phyloP scores from a whole-genome alignment of 2,329 filamentous ascomycete genomes.

The Aspergillus tanneri region DNA sequence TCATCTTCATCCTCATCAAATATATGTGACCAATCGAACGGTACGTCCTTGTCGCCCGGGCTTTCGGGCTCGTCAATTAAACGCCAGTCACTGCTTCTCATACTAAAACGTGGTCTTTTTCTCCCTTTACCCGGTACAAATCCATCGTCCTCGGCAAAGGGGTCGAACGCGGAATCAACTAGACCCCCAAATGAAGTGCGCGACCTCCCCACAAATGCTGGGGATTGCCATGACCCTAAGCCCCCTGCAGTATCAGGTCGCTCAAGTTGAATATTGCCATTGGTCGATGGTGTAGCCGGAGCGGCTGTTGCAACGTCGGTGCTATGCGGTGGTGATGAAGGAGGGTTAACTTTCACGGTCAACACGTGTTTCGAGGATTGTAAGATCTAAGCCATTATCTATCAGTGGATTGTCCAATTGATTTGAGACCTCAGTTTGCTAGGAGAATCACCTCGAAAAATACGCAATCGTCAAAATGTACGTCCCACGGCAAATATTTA shows the following conservation, averaged over 20 bases:
- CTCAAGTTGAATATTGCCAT: conserved; percentile 16
- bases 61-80: conserved; percentile 70
- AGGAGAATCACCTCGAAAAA: conserved; percentile 33
- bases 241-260: conserved; percentile 28
- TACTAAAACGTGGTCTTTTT: conserved; percentile 69
- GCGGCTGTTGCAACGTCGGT: conserved; percentile 20
- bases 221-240: conserved; percentile 66
- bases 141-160: conserved; percentile 67
- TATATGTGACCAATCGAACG: conserved; percentile 29
- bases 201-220: conserved; percentile 73
- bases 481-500: conserved; percentile 58
- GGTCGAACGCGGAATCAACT: conserved; percentile 63
- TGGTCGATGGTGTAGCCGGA: conserved; percentile 28
- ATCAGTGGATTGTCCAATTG: background rate
- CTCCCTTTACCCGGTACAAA: conserved; percentile 60
- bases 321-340: conserved; percentile 28
- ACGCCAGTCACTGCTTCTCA: conserved; percentile 69
- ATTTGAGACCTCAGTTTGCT: background rate
- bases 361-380: conserved; percentile 25
- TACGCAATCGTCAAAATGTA: conserved; percentile 46
- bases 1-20: conserved; percentile 23
- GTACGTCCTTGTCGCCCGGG: conserved; percentile 54
- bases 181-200: conserved; percentile 68
- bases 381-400: conserved; percentile 24
- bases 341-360: conserved; percentile 54